Evolutionary conservation across 2,329 filamentous ascomycete genomes (phyloP).

Genomic region (Colletotrichum ledebouriae): DNA sequence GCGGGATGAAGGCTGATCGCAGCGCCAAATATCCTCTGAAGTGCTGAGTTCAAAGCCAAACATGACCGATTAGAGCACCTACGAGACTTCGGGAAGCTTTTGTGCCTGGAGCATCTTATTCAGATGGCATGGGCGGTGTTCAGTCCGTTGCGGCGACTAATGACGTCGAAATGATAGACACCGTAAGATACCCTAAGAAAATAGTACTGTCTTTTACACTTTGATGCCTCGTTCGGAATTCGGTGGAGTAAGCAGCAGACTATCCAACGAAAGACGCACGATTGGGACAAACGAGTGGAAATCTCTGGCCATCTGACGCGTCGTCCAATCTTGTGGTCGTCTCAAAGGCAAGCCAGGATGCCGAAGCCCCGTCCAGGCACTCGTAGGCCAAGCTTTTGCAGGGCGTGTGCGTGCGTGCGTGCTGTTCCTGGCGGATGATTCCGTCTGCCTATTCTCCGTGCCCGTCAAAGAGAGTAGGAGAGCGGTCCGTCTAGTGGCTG

Average conservation of each 20-base stretch:
- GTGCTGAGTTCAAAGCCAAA: conserved; percentile 42
- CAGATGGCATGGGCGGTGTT: conserved; percentile 31
- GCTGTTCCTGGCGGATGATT: background rate
- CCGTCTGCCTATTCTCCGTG: background rate
- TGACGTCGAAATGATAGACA: conserved; percentile 16
- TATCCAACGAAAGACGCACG: background rate
- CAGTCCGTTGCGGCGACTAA: conserved; percentile 3
- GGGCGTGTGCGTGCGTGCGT: background rate
- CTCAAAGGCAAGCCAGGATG: conserved; percentile 28
- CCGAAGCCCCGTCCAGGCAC: background rate
- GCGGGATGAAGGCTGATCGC: conserved; percentile 73
- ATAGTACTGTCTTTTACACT: conserved; percentile 22
- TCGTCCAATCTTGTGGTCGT: conserved; percentile 12
- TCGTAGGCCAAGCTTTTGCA: conserved; percentile 6
- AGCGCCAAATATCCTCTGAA: conserved; percentile 64
- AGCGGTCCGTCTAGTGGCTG: background rate
- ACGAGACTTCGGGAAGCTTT: background rate
- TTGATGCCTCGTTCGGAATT: conserved; percentile 24
- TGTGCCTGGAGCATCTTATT: background rate
- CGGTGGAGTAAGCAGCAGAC: background rate
- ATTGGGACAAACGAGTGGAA: conserved; percentile 23
- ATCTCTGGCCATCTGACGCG: conserved; percentile 23
- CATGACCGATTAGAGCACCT: background rate
- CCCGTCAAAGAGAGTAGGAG: background rate
- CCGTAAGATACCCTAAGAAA: background rate